Conservation (phyloP, 1,139 yeast species). For the Oligophagozyma castellii region DNA sequence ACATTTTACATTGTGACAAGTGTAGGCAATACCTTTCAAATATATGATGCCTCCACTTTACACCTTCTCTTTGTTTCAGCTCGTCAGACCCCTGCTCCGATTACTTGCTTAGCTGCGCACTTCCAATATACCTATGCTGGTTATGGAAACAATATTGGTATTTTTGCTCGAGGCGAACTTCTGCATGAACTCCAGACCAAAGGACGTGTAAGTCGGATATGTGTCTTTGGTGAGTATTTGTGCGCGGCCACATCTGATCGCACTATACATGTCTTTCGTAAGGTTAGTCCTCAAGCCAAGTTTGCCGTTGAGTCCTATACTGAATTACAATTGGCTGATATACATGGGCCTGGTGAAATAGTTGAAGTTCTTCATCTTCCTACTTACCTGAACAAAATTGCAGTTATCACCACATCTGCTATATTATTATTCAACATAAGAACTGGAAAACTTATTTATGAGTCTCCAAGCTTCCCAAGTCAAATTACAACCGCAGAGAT, state of each 20-base stretch:
- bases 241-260: conserved; percentile 44
- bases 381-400: conserved; percentile 81
- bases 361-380: conserved; percentile 72
- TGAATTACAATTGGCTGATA: conserved; percentile 37
- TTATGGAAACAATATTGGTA: conserved; percentile 55
- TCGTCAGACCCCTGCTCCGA: conserved; percentile 55
- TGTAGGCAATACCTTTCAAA: conserved; percentile 83
- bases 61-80: conserved; percentile 81
- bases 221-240: conserved; percentile 69
- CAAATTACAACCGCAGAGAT: conserved; percentile 49
- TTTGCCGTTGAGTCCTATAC: conserved; percentile 56
- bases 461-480: conserved; percentile 40
- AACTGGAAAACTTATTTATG: conserved; percentile 59
- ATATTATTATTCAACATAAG: conserved; percentile 56
- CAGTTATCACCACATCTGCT: conserved; percentile 55
- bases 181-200: conserved; percentile 32
- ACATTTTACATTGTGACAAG: conserved; percentile 81
- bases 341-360: conserved; percentile 46
- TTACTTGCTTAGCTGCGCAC: conserved; percentile 65
- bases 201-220: conserved; percentile 33
- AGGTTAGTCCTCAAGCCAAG: conserved; percentile 32
- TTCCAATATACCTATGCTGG: conserved; percentile 77
- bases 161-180: conserved; percentile 71
- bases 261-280: conserved; percentile 50
- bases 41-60: conserved; percentile 81